A percentile compares a stretch with the other conserved stretches of the same genome.
Conservation (phyloP, 2,329 filamentous ascomycete species). For the Aspergillus quadricinctus region DNA sequence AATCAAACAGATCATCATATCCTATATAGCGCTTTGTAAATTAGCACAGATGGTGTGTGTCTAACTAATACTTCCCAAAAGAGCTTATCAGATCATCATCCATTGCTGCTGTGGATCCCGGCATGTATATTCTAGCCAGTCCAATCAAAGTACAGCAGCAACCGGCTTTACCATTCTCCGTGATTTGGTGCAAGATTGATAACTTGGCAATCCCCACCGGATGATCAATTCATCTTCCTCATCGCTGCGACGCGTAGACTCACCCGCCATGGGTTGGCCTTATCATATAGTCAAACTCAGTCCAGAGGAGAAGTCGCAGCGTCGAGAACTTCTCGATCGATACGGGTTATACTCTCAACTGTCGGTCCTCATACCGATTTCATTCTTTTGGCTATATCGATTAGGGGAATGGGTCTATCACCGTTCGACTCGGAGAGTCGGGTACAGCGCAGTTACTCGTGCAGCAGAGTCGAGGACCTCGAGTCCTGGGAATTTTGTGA, state of each 20-base stretch:
- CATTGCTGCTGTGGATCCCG: no score
- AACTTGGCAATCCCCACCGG: background rate
- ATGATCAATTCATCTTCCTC: background rate
- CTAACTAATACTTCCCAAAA: background rate
- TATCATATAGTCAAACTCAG: conserved; percentile 6
- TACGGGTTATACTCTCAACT: background rate
- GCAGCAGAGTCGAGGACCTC: background rate
- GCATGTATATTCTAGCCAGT: no score
- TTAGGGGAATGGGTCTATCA: background rate
- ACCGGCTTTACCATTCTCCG: background rate
- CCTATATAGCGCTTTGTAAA: no score
- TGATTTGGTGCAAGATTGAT: background rate
- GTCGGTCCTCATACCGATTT: background rate
- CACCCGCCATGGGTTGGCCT: conserved; percentile 5
- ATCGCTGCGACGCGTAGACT: background rate
- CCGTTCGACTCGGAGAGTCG: background rate
- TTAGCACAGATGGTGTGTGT: no score
- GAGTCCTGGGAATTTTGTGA: background rate
- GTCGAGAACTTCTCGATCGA: background rate
- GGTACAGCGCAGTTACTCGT: background rate
- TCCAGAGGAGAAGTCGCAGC: conserved; percentile 1
- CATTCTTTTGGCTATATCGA: background rate
- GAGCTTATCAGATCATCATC: background rate
- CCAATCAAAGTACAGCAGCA: background rate
- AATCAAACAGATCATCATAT: no score